Evolutionary conservation across 2,329 filamentous ascomycete species (phyloP).

Genomic region (Cladosporium sp.): DNA sequence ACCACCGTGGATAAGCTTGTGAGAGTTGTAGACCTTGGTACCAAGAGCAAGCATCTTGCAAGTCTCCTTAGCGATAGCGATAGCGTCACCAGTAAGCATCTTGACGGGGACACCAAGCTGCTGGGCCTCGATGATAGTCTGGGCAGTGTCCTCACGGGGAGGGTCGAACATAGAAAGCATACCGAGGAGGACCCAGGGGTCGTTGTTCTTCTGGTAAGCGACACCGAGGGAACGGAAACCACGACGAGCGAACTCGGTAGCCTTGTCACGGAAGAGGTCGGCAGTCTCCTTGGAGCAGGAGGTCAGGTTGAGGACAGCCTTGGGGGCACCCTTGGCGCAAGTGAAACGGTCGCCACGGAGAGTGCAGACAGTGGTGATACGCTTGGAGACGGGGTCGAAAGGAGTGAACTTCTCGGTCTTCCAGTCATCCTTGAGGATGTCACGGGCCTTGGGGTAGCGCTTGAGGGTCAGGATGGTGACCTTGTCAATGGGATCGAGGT

Average conservation of each 20-base stretch:
- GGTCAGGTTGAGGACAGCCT: conserved; percentile 67
- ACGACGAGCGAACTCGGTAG: conserved; percentile 69
- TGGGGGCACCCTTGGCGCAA: conserved; percentile 74
- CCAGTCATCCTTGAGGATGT: conserved; percentile 72
- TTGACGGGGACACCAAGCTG: conserved; percentile 73
- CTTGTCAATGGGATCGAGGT: conserved; percentile 75
- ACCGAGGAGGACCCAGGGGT: conserved; percentile 68
- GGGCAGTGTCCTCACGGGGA: conserved; percentile 72
- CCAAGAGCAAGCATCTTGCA: conserved; percentile 77
- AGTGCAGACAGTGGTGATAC: conserved; percentile 66
- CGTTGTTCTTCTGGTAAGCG: conserved; percentile 71
- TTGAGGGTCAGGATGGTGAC: conserved; percentile 72
- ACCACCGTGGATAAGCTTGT: conserved; percentile 72
- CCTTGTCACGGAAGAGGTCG: conserved; percentile 66
- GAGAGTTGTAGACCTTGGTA: conserved; percentile 77
- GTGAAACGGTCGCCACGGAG: conserved; percentile 67
- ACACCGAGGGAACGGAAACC: conserved; percentile 79
- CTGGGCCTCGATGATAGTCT: conserved; percentile 72
- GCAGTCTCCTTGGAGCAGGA: conserved; percentile 63
- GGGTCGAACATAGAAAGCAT: conserved; percentile 79
- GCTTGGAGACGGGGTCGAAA: conserved; percentile 76
- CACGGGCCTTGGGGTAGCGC: conserved; percentile 71
- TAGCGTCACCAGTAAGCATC: conserved; percentile 78
- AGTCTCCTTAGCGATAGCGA: conserved; percentile 75
- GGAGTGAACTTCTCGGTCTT: conserved; percentile 72